Evolutionary conservation across 805 yeast genomes (phyloP).

Genomic region (Metschnikowia henanensis): DNA sequence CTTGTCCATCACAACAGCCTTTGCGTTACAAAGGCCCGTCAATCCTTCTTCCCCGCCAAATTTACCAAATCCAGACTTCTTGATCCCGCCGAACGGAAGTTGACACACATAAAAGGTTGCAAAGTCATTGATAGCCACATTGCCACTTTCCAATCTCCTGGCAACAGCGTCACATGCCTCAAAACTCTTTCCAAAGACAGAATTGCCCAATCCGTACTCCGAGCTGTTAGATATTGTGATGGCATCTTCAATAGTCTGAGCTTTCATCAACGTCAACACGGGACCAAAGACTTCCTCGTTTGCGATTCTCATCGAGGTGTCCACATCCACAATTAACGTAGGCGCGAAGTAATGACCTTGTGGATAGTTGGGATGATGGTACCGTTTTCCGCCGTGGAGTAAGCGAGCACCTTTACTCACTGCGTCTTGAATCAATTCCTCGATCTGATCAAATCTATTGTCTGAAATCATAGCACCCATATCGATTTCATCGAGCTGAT

Average conservation of each 20-base stretch:
- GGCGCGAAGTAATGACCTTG: conserved; percentile 95
- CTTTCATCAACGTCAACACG: conserved; percentile 75
- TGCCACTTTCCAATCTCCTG: conserved; percentile 70
- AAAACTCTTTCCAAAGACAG: conserved; percentile 76
- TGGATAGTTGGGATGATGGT: conserved; percentile 87
- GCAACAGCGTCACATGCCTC: conserved; percentile 62
- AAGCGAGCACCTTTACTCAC: conserved; percentile 79
- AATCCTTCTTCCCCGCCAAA: conserved; percentile 98
- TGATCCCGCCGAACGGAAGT: conserved; percentile 94
- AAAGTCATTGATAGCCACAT: conserved; percentile 96
- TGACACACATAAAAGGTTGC: conserved; percentile 96
- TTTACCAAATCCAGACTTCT: conserved; percentile 94
- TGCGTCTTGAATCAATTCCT: conserved; percentile 68
- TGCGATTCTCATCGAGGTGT: conserved; percentile 72
- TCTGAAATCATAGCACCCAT: conserved; percentile 95
- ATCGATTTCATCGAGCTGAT: conserved; percentile 86
- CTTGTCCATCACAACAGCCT: conserved; percentile 84
- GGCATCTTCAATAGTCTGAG: conserved; percentile 64
- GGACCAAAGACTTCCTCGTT: conserved; percentile 96
- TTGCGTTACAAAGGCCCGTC: conserved; percentile 83
- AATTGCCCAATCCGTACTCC: conserved; percentile 87
- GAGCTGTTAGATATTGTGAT: conserved; percentile 78
- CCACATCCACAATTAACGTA: conserved; percentile 81
- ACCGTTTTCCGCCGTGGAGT: conserved; percentile 78
- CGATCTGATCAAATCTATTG: conserved; percentile 67